Percentiles rank a stretch among this genome's conserved stretches.
Evolutionary conservation across 306 rosid species (phyloP).

Genomic region (barrel medic (Medicago truncatula)): DNA sequence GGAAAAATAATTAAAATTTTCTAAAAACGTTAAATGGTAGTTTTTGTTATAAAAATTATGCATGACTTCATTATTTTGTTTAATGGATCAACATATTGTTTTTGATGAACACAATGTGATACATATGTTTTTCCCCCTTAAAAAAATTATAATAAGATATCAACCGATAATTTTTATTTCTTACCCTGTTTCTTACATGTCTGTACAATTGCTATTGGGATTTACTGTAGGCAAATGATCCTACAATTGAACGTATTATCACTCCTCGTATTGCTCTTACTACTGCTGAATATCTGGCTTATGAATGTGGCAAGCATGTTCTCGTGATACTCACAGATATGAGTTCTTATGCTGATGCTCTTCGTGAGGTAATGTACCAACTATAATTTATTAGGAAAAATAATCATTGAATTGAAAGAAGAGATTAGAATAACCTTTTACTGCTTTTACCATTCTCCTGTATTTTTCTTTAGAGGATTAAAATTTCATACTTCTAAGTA

Average conservation of each 20-base stretch:
- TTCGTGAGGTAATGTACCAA: conserved; percentile 84
- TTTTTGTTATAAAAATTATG: conserved; percentile 9
- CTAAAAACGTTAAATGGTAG: conserved; percentile 7
- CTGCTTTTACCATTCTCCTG: conserved; percentile 21
- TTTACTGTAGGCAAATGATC: conserved; percentile 91
- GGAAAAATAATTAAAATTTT: too few relatives aligned
- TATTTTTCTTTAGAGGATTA: conserved; percentile 23
- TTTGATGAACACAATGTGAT: conserved; percentile 32
- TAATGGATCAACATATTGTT: conserved; percentile 25
- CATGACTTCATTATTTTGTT: not conserved
- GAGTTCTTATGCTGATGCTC: conserved; percentile 99
- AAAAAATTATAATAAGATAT: conserved; percentile 18
- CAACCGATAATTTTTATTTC: conserved; percentile 8
- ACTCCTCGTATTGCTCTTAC: conserved; percentile 99
- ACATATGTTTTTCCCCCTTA: not conserved
- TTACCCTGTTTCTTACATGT: conserved; percentile 28
- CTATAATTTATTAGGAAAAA: conserved; percentile 25
- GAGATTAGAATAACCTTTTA: conserved; percentile 13
- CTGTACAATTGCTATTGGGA: conserved; percentile 33
- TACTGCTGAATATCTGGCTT: conserved; percentile 98
- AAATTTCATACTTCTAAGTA: conserved; percentile 21
- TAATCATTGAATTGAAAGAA: conserved; percentile 6
- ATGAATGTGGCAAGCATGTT: conserved; percentile 99
- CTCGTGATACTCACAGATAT: conserved; percentile 98
- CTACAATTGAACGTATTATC: conserved; percentile 98